Base-by-base conservation (phyloP, 176 grass and related monocot genomes). In the Aechmea fasciata region DNA sequence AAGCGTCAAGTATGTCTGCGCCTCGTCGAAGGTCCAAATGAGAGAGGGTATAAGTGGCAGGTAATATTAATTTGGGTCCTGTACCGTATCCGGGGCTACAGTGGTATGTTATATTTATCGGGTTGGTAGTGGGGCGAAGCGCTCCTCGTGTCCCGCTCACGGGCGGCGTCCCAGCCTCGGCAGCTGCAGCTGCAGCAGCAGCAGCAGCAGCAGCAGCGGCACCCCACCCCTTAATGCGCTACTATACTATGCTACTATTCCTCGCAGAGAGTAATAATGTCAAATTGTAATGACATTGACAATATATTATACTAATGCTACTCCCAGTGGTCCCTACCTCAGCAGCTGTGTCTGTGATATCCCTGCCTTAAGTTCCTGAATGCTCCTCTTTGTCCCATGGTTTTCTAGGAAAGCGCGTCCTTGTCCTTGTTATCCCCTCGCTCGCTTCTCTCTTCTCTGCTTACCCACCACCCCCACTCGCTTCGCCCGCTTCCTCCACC, bases 311-410 rank as follows among this genome's bases (percentile, higher is more conserved):
- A 74, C 57, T 41, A 41, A 41, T 41, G 33, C 33, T 41, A 6
- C 33, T 41, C 28, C 64, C 18, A 1, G 23, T 41, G 47, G 59
- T 63, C 48, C 28, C 49, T 70, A 18, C 13, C 29, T 61, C 49
- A 51, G 28, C 49, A 51, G 28, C 19, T 52, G 23, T 47, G 62
- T 50, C 57, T 26, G 64, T 18, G 51, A 20, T 63, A 69, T 47
- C 50, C 48, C 65, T 68, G 73, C 65, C 19, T 20, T 22, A 50
- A 62, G 66, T 29, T 61, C 48, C 83, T 85, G 83, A 85, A 85
- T 80, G 77, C 65, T 76, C 77, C 68, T 59, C 77, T 85, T 85
- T 80, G 83, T 85, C 83, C 77, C 83, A 67, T 72, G 77, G 67
- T 49, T 69, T 76, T 84, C 72, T 85, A 47, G 83, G 72, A 75